Evolutionary conservation across 1,284 basidiomycete species (phyloP), one percentile per base, ranked within the genome.

Genomic region (Ganoderma meredithae): DNA sequence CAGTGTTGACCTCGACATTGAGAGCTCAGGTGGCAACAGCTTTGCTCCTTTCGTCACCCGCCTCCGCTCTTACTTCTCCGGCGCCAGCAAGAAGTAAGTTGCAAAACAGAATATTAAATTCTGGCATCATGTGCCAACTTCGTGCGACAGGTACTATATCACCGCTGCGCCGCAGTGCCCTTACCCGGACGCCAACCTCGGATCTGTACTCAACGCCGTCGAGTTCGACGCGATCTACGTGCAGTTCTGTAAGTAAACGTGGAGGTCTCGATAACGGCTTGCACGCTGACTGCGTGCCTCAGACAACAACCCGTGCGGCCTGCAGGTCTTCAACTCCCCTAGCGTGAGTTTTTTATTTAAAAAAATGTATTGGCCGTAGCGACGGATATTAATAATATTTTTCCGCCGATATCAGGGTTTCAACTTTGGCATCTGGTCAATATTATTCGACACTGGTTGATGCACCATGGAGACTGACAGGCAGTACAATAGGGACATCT

Each of bases 1-100:
- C 69, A 90, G 89, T 19, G 83, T 91, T 62, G 89, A 91, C 75
- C 81, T 91, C 49, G 89, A 90, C 75, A 90, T 91, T 73, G 89
- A 91, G 78, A 49, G 47, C 22, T 49, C 47, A 2, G 83, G 84
- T 44, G 89, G 90, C 15, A 77, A 81, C n/a, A 83, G 84, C 44
- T 90, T 90, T 76, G 81, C 82, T 9, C 83, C 88, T 1, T 91
- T 91, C 72, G 83, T 91, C 25, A 89, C 85, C 66, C 79, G 82
- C 67, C 84, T 90, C 61, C 85, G 86, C 13, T 84, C 86, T 6
- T 79, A 87, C 59, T 78, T 86, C 44, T 81, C 75, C 64, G 82
- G 83, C 47, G 83, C 84, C 12, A 84, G 81, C 75, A 90, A 90
- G 78, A 80, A 81, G 88, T 90, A 69, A 67, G 80, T 52, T 27